phyloP scores from a whole-genome alignment of 345 rosid genomes.

The Psidium guajava region DNA sequence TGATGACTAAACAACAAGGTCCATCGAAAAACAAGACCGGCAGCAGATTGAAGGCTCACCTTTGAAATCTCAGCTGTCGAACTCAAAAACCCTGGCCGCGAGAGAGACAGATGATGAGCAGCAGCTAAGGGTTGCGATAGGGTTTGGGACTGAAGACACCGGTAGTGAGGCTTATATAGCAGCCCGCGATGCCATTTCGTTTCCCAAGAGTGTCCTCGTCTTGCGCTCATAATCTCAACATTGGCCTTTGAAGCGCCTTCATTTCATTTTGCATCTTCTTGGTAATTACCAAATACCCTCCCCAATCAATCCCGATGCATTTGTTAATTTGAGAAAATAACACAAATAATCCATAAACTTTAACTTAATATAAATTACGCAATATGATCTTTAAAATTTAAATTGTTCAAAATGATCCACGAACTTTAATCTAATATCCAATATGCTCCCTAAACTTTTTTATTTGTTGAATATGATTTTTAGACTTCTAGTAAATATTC shows the following conservation, averaged over 20 bases:
- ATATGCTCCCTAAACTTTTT: too few species aligned
- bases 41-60: background rate
- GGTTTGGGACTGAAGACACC: background rate
- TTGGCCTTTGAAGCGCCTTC: background rate
- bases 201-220: background rate
- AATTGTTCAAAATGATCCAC: too few species aligned
- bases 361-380: too few species aligned
- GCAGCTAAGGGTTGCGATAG: background rate
- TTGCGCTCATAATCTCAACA: background rate
- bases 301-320: too few species aligned
- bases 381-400: too few species aligned
- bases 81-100: background rate
- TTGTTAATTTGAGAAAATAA: too few species aligned
- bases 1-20: background rate
- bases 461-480: too few species aligned
- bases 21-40: background rate
- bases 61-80: background rate
- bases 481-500: too few species aligned
- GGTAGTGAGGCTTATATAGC: background rate
- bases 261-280: too few species aligned
- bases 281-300: too few species aligned
- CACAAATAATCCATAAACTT: too few species aligned
- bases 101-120: background rate
- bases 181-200: background rate
- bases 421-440: too few species aligned